Conservation (phyloP, 306 rosid species). For the Vigna trinervia region DNA sequence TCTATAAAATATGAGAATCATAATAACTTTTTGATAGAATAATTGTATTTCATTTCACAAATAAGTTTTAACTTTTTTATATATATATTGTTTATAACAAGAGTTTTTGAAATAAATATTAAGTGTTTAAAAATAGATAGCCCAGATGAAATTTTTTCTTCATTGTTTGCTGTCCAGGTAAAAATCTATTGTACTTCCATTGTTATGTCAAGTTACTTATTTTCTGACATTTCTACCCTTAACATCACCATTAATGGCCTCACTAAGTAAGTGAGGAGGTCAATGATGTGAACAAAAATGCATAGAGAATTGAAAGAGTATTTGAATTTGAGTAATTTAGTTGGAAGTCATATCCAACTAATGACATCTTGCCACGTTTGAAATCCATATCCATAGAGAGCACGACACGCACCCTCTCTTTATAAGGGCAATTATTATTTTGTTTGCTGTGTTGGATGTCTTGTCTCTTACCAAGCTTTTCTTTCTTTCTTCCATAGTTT, state of each 20-base stretch:
- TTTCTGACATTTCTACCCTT: too few relatives aligned
- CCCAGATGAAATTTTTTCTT: too few relatives aligned
- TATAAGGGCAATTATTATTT: constrained; percentile 3
- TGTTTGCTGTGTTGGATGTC: neutral
- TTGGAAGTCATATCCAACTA: constrained; percentile 35
- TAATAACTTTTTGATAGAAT: too few relatives aligned
- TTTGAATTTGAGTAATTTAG: neutral
- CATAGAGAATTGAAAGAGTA: neutral
- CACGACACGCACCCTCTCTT: constrained; percentile 2
- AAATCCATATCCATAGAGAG: neutral
- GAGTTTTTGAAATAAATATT: too few relatives aligned
- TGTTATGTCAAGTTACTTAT: too few relatives aligned
- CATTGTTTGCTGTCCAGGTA: too few relatives aligned
- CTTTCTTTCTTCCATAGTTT: constrained; percentile 15
- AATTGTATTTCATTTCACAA: too few relatives aligned
- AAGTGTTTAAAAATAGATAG: too few relatives aligned
- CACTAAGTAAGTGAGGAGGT: neutral
- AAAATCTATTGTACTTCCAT: too few relatives aligned
- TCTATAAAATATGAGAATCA: too few relatives aligned
- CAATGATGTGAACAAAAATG: constrained; percentile 4
- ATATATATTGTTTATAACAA: too few relatives aligned
- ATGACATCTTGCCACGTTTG: constrained; percentile 32
- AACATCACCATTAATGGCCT: constrained; percentile 9
- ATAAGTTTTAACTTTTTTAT: too few relatives aligned
- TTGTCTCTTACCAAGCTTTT: constrained; percentile 32